Evolutionary conservation across 768 basidiomycete species (phyloP), one percentile per base, ranked within the genome.

Genomic region (Pleurotus tuber-regium): DNA sequence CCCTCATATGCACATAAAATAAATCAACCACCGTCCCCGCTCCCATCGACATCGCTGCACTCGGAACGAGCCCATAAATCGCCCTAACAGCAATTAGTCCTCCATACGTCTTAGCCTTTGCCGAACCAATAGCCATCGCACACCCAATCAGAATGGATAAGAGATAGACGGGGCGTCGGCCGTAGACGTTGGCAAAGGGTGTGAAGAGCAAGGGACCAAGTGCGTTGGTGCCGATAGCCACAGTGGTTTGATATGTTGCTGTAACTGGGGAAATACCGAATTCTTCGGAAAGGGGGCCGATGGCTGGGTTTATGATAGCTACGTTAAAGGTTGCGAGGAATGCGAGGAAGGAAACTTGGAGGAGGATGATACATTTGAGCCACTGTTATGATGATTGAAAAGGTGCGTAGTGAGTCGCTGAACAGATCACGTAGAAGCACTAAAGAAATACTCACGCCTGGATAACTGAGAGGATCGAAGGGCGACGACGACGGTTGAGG

Each of bases 381-480:
- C 71, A 73, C 67, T 72, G 35, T 56, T 11, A 19, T 28, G 33
- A 42, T 18, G 8, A 48, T n/a, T n/a, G n/a, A n/a, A n/a, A n/a
- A n/a, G n/a, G n/a, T n/a, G n/a, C n/a, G n/a, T n/a, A 41, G 19
- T 39, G n/a, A 44, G 16, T 25, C 19, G 21, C 11, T 14, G 16
- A 23, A 18, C 18, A 23, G 49, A 41, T 4, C 29, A 12, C 18
- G 46, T 30, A 14, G 41, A 36, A 14, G 50, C 24, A 5, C 2
- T 9, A 14, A 38, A 10, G 6, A 2, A 19, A 1, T 19, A 52
- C 48, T 54, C 54, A 68, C 68, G 50, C 62, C 66, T 19, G 72
- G 72, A 47, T 73, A 75, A 52, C 73, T 74, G 49, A 75, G 61
- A 26, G 73, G 74, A 57, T 76, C 74, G 31, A 61, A 63, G n/a